Evolutionary conservation across 1,284 basidiomycete genomes (phyloP), one percentile per base, ranked within the genome.

Genomic region (Boletellus dicymbophilus): DNA sequence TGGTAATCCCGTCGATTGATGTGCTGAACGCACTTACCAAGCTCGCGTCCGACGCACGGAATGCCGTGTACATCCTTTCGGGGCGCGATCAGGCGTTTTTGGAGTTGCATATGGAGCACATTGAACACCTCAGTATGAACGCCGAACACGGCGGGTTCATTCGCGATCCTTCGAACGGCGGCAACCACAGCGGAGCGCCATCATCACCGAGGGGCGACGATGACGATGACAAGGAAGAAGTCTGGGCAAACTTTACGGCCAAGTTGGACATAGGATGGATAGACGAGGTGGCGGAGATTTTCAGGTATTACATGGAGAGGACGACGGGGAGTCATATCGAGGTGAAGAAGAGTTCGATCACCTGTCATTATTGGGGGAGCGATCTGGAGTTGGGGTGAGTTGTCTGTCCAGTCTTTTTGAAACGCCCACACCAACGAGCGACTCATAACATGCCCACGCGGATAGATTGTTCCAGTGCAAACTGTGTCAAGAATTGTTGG

Each of bases 261-360:
- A 80, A 79, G 55, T 73, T 99, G 64, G 96, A 99, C 73, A 98
- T 99, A 96, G 85, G 84, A 62, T 99, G 96, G 96, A 96, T 98
- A 91, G 76, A 74, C 49, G 96, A 98, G 72, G 95, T 98, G 30
- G 83, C 90, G 58, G 93, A 96, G 72, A 90, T 99, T 45, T 99
- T 99, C 74, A 85, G 84, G 70, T 98, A 97, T 74, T 97, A 95
- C 72, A 97, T 93, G 6, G 95, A 97, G 83, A 76, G 93, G 51
- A 99, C 96, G 56, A 91, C 93, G 20, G 96, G 97, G n/a, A 90
- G 89, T 59, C 88, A 91, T 58, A 94, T 99, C 55, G 96, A 99
- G 77, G 79, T 91, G 68, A 99, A 99, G 82, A 95, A 96, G 80
- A 93, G 90, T 62, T 90, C 89, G 45, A 93, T 98, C 65, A 98